Evolutionary conservation across 768 basidiomycete species (phyloP), one percentile per base, ranked within the genome.

Genomic region (Kwoniella sp.): DNA sequence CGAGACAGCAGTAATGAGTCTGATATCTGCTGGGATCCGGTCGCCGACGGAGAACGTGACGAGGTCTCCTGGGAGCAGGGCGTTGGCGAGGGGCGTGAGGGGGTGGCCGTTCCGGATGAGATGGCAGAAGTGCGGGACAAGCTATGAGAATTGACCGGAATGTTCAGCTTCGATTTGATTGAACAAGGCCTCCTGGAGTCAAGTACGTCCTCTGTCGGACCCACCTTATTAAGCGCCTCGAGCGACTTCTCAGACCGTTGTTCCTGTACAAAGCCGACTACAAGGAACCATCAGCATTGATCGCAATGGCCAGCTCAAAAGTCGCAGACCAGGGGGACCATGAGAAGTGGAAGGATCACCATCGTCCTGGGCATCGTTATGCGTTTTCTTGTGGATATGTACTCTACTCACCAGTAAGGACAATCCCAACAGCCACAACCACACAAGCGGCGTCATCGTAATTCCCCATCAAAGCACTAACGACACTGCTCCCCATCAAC

Each of bases 101-200:
- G 86, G 85, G 69, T 86, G 84, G 27, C 86, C 85, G 80, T 88
- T 88, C 15, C 79, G 84, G 67, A 90, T 83, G 65, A 96, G 87
- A 75, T 94, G 92, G 76, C 92, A 95, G 77, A 95, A 92, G 79
- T 98, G 94, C 0, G 94, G 94, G 22, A 98, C 94, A 46, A 98
- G 88, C 80, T 79, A 67, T 6, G 58, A 62, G 21, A 9, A 25
- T 27, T 7, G 12, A 10, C 26, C 17, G 24, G 40, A 33, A 44
- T 44, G 40, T 30, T 73, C 60, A 70, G 64, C 49, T 21, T 51
- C 8, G n/a, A 17, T 25, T 24, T 24, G 10, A n/a, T n/a, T n/a
- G n/a, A n/a, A n/a, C n/a, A n/a, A n/a, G n/a, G n/a, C n/a, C n/a
- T n/a, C n/a, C n/a, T n/a, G n/a, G n/a, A n/a, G n/a, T n/a, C n/a